phyloP scores from a whole-genome alignment of 495 filamentous ascomycete species.

The Hypomontagnella monticulosa region DNA sequence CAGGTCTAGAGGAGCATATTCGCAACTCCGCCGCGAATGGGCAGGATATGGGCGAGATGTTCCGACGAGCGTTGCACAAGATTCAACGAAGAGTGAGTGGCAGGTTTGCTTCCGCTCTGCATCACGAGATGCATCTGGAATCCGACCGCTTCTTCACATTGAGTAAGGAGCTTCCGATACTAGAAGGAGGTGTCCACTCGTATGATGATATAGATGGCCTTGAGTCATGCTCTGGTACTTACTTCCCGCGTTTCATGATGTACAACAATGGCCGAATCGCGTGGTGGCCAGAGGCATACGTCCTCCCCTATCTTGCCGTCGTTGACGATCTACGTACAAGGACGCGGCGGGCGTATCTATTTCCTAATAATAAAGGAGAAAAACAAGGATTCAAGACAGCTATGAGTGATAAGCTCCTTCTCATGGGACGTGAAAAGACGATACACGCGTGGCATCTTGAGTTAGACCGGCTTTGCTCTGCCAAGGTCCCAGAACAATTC shows the following conservation, averaged over 20 bases:
- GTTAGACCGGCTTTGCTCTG: slow-evolving; percentile 33
- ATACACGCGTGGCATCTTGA: slow-evolving; percentile 46
- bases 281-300: slow-evolving; percentile 45
- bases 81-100: slow-evolving; percentile 35
- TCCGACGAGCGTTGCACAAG: slow-evolving; percentile 37
- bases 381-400: slow-evolving; percentile 41
- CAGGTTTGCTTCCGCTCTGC: slow-evolving; percentile 40
- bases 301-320: slow-evolving; percentile 43
- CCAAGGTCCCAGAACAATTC: slow-evolving; percentile 36
- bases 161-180: slow-evolving; percentile 33
- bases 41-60: slow-evolving; percentile 34
- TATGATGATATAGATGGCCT: slow-evolving; percentile 40
- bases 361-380: slow-evolving; percentile 30
- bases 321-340: slow-evolving; percentile 46
- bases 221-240: slow-evolving; percentile 21
- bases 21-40: slow-evolving; percentile 16
- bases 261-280: slow-evolving; percentile 42
- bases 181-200: slow-evolving; percentile 43
- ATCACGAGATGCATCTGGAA: slow-evolving; percentile 39
- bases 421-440: slow-evolving; percentile 38
- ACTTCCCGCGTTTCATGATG: slow-evolving; percentile 44
- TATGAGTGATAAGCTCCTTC: slow-evolving; percentile 42
- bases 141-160: slow-evolving; percentile 41
- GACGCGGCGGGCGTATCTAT: slow-evolving; percentile 39
- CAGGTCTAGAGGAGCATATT: slow-evolving; percentile 38